phyloP scores from a whole-genome alignment of 352 stramenopile genomes.

The Pythium sukuiense region DNA sequence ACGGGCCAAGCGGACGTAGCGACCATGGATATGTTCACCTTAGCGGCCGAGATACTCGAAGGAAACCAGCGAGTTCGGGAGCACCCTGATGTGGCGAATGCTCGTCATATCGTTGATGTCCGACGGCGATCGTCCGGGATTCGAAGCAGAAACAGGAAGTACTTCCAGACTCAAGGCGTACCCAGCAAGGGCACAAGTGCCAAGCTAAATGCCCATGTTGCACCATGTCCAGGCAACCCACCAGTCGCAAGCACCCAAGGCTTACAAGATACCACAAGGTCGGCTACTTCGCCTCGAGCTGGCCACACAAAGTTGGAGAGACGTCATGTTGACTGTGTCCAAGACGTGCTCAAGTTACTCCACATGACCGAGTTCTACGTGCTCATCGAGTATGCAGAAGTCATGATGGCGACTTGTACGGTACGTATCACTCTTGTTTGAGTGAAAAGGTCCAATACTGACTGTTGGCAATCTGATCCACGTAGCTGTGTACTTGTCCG shows the following conservation, averaged over 20 bases:
- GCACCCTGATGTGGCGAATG: not conserved
- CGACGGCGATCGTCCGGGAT: not conserved
- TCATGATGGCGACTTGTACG: constrained; percentile 1
- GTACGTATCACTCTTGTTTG: not conserved
- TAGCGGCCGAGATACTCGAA: not conserved
- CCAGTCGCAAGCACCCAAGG: not conserved
- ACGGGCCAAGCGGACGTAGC: not conserved
- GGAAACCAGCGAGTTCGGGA: not conserved
- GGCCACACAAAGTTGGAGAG: not conserved
- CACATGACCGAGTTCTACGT: constrained; percentile 6
- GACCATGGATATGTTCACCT: not conserved
- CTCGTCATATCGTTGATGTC: not conserved
- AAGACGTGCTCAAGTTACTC: constrained; percentile 1
- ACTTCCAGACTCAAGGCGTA: not conserved
- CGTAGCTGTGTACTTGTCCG: not conserved
- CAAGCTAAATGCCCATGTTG: not conserved
- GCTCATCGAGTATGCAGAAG: constrained; percentile 1
- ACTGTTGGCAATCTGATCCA: no score
- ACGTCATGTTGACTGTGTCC: constrained; percentile 10
- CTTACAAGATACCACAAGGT: not conserved
- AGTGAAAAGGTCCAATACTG: no score
- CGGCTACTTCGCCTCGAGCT: not conserved
- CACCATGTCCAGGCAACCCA: not conserved
- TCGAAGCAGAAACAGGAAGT: not conserved
- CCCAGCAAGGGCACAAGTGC: not conserved